Evolutionary conservation across 192 early-diverging fungal genomes (phyloP).

Genomic region (Helicostylum pulchrum): DNA sequence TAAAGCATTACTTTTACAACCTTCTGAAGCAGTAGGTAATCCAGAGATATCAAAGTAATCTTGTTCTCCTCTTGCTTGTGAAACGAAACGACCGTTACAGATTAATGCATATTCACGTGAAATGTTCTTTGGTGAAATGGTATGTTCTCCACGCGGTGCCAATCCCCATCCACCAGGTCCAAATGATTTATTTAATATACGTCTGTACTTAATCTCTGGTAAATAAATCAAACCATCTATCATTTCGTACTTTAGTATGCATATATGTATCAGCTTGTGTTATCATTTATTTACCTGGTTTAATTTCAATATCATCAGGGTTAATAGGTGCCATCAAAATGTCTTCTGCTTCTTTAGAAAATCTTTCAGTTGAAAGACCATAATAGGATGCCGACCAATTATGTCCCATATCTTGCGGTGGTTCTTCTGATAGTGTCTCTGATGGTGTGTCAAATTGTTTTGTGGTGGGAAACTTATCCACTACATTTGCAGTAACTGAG

Average conservation of each 20-base stretch:
- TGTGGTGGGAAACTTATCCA: neutral
- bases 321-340: constrained; percentile 68
- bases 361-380: constrained; percentile 74
- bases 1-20: constrained; percentile 87
- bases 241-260: neutral
- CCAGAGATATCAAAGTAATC: constrained; percentile 79
- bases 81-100: constrained; percentile 77
- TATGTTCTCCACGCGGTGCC: constrained; percentile 88
- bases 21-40: constrained; percentile 83
- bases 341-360: constrained; percentile 65
- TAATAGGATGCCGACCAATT: constrained; percentile 71
- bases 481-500: no score
- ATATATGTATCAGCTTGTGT: neutral
- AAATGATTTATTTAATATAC: constrained; percentile 92
- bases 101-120: constrained; percentile 92
- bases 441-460: neutral
- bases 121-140: constrained; percentile 69
- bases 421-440: constrained; percentile 1
- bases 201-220: constrained; percentile 97
- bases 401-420: constrained; percentile 21
- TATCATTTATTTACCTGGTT: constrained; percentile 62
- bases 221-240: constrained; percentile 90
- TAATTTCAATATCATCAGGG: constrained; percentile 87
- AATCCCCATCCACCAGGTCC: constrained; percentile 89
- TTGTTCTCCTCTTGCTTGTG: constrained; percentile 92